Base-by-base conservation (phyloP, 805 yeast genomes). In the Schizosaccharomyces octosporus region DNA sequence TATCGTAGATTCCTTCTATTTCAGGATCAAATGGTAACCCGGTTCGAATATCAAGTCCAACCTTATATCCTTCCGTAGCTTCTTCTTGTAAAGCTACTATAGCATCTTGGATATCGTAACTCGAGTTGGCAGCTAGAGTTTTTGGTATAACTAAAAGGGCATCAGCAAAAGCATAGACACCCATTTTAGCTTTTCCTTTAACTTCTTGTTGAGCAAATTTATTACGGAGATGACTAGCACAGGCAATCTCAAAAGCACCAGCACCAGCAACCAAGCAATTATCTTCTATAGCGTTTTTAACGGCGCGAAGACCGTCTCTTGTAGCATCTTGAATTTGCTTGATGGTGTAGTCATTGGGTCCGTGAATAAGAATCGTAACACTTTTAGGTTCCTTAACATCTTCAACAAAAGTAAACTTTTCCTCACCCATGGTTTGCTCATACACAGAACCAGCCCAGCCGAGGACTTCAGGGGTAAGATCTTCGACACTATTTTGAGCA, bases 21-120 rank as follows among this genome's bases (percentile, higher is more conserved):
- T 87, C 79, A 59, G 98, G 97, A 69, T 90, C 97, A 80, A 90
- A 83, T 60, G 97, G 93, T 70, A 89, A 96, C 48, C 99, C 99
- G 11, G 90, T 79, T 64, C 80, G 81, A 66, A 93, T 78, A 71
- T 93, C 95, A 62, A 93, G 82, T 62, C 98, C 99, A 55, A 89
- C 95, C 15, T 36, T 41, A 67, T 85, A 81, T 61, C 84, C 93
- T 45, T 69, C 70, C 55, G 77, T 80, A 62, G 83, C 78, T 71
- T 85, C 95, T 72, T 93, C 98, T 73, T 87, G 95, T 67, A 95
- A 87, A 62, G 83, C 79, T 32, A 93, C 81, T 29, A 93, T 78
- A 11, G 95, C 83, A 70, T 93, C 97, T 67, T 93, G 79, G 1
- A 90, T 82, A 72, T 93, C 98, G 67, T 83, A 83, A 6, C 99